phyloP scores from a whole-genome alignment of 1,284 basidiomycete species.

The Puccinia sorghi region DNA sequence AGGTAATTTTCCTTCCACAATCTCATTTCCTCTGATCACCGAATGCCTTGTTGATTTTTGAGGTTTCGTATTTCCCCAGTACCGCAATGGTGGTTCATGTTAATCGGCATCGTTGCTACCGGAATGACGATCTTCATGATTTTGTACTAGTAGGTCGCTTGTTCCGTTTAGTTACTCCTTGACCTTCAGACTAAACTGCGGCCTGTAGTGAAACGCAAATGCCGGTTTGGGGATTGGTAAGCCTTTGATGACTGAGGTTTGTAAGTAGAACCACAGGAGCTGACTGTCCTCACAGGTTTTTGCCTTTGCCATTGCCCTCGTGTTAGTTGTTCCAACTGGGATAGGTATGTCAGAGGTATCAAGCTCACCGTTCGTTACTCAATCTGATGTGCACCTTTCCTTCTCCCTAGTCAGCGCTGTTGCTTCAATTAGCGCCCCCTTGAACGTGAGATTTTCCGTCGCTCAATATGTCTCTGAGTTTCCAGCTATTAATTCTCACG shows the following conservation, averaged over 20 bases:
- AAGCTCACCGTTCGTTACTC: neutral
- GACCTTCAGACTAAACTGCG: neutral
- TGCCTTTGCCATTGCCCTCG: constrained; percentile 27
- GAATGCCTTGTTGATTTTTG: neutral
- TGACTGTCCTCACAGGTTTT: constrained; percentile 17
- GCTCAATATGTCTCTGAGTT: neutral
- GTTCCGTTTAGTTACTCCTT: neutral
- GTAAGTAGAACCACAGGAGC: neutral
- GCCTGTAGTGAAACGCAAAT: constrained; percentile 33
- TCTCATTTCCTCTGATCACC: neutral
- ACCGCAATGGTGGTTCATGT: constrained; percentile 58
- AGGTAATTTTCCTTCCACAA: constrained; percentile 33
- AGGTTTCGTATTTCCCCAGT: constrained; percentile 44
- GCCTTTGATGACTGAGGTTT: neutral
- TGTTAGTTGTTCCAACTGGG: constrained; percentile 38
- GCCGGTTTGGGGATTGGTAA: constrained; percentile 48
- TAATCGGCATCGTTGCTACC: constrained; percentile 55
- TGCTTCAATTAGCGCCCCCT: constrained; percentile 27
- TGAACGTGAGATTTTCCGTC: constrained; percentile 22
- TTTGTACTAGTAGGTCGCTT: constrained; percentile 50
- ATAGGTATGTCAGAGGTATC: constrained; percentile 9
- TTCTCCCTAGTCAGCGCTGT: constrained; percentile 29
- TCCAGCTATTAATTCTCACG: neutral
- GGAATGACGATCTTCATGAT: constrained; percentile 54
- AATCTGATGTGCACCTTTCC: neutral